phyloP scores from a whole-genome alignment of 2,329 filamentous ascomycete genomes.

The Ophioceras dolichostomum region DNA sequence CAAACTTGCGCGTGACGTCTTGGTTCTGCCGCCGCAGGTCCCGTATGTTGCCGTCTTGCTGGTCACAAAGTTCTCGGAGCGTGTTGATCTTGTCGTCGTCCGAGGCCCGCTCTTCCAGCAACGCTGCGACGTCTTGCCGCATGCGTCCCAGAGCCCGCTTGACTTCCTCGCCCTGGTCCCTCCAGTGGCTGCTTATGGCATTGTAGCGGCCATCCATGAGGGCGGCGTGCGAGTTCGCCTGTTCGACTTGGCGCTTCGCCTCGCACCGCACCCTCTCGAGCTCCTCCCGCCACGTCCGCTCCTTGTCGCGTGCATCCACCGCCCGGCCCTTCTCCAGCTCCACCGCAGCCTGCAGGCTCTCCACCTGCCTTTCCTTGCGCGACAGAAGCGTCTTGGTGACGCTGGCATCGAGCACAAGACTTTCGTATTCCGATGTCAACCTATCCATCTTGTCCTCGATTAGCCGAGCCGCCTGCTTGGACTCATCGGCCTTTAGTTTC shows the following conservation, averaged over 20 bases:
- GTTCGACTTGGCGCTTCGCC: slow-evolving; percentile 50
- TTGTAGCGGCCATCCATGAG: slow-evolving; percentile 62
- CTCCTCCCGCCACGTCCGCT: slow-evolving; percentile 49
- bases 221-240: slow-evolving; percentile 50
- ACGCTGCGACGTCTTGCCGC: slow-evolving; percentile 36
- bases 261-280: slow-evolving; percentile 50
- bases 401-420: slow-evolving; percentile 54
- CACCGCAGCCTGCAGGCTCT: slow-evolving; percentile 51
- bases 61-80: slow-evolving; percentile 57
- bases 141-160: slow-evolving; percentile 37
- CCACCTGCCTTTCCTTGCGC: slow-evolving; percentile 63
- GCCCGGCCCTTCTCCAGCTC: slow-evolving; percentile 53
- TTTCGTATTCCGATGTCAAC: slow-evolving; percentile 55
- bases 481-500: slow-evolving; percentile 53
- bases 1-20: slow-evolving; percentile 46
- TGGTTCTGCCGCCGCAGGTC: slow-evolving; percentile 48
- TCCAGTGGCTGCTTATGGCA: slow-evolving; percentile 53
- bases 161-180: slow-evolving; percentile 51
- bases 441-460: slow-evolving; percentile 62
- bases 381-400: slow-evolving; percentile 60
- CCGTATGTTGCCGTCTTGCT: slow-evolving; percentile 58
- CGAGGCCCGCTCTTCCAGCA: slow-evolving; percentile 41
- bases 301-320: slow-evolving; percentile 43
- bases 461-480: slow-evolving; percentile 54
- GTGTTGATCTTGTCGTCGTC: slow-evolving; percentile 54